Conservation (phyloP, 306 rosid genomes). For the Prosopis cineraria region DNA sequence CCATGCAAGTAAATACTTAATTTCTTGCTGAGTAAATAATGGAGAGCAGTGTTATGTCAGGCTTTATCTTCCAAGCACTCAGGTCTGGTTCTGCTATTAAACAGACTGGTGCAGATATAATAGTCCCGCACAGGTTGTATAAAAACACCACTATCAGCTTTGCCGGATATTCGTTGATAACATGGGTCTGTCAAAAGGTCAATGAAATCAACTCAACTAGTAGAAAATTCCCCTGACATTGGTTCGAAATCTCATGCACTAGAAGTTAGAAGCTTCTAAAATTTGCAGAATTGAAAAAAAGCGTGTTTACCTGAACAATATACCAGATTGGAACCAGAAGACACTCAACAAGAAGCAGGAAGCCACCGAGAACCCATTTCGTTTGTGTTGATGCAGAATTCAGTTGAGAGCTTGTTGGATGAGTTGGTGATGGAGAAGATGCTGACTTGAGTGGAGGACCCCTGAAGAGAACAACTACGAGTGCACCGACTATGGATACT, state of each 20-base stretch:
- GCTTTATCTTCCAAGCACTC: slow-evolving; percentile 52
- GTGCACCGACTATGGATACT: slow-evolving; percentile 54
- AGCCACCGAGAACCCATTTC: slow-evolving; percentile 49
- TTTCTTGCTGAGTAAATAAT: slow-evolving; percentile 54
- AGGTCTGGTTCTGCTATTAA: slow-evolving; percentile 48
- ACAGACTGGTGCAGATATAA: slow-evolving; percentile 50
- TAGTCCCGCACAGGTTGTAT: slow-evolving; percentile 47
- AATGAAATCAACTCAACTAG: neutral
- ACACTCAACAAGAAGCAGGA: slow-evolving; percentile 34
- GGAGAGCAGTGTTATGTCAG: slow-evolving; percentile 44
- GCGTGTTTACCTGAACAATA: slow-evolving; percentile 44
- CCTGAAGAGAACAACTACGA: slow-evolving; percentile 48
- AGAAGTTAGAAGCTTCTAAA: neutral
- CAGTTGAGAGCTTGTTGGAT: neutral
- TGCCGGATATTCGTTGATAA: slow-evolving; percentile 37
- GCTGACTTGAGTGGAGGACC: slow-evolving; percentile 40
- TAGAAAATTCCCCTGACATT: neutral
- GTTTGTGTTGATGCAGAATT: neutral
- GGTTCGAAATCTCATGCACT: neutral
- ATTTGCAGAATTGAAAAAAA: neutral
- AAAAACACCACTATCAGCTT: slow-evolving; percentile 52
- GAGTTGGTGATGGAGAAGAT: slow-evolving; percentile 6
- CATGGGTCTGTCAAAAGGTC: neutral
- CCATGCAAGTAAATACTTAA: neutral
- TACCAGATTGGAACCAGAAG: slow-evolving; percentile 35